Evolutionary conservation across 2,329 filamentous ascomycete genomes (phyloP), one percentile per base, ranked within the genome.

Genomic region (Fusarium pseudoanthophilum): DNA sequence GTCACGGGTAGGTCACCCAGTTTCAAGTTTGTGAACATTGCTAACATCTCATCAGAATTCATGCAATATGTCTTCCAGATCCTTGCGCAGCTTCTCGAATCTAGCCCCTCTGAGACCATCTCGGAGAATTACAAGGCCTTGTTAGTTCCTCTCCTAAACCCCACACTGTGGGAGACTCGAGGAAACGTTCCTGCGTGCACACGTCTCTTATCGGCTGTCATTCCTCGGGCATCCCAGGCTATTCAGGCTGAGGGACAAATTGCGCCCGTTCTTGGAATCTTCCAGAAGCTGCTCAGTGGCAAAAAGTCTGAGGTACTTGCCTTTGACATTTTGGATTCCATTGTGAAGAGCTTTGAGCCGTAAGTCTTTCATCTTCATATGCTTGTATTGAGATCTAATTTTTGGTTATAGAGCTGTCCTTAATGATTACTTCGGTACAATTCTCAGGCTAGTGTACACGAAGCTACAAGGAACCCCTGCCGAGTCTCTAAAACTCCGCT

Each of bases 61-160:
- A 92, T 94, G 79, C 96, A 95, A 10, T 99, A 98, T 77, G 91
- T 98, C 60, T 97, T 99, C 87, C 96, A 99, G 81, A 89, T 99
- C 40, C 93, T 98, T 72, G 94, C 95, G 6, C 93, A 95, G 59
- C 89, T 99, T 20, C 88, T 99, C 7, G 95, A 98, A 83, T 90
- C 92, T 13, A 95, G 96, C 77, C 93, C 94, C 1, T 88, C 92
- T 0, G 92, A 90, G n/a, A 88, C 92, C 14, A 86, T 98, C 36
- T 93, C 95, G 5, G 89, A 90, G 32, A 92, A 94, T 79, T 98
- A 97, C 85, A 92, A 93, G 81, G 88, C 89, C 11, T 86, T 99
- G 51, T 89, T 98, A 46, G 87, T 87, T 1, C 93, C 94, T 9
- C 89, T 98, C 37, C 88, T 99, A 51, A 90, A 90, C 73, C 93